phyloP scores from a whole-genome alignment of 805 yeast species.

The Starmerella bacillaris region DNA sequence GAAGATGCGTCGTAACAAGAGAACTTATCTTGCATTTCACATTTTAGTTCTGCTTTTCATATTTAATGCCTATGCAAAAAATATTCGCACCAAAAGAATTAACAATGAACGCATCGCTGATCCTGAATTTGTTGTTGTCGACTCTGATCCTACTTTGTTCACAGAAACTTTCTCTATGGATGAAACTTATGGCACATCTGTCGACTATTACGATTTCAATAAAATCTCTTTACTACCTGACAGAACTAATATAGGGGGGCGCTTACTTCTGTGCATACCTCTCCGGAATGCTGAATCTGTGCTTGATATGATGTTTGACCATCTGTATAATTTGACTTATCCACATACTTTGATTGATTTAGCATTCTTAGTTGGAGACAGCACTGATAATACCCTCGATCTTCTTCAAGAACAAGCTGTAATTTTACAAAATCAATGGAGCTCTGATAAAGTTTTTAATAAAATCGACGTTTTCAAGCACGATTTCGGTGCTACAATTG shows the following conservation, averaged over 20 bases:
- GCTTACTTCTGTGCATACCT: constrained; percentile 75
- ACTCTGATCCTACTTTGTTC: background rate
- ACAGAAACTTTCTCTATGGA: background rate
- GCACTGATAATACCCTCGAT: constrained; percentile 72
- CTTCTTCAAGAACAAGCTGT: constrained; percentile 31
- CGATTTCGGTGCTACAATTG: constrained; percentile 85
- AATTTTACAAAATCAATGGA: constrained; percentile 50
- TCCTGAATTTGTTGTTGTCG: background rate
- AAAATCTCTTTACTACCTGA: constrained; percentile 29
- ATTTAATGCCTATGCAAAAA: too few species aligned
- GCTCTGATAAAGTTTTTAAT: constrained; percentile 33
- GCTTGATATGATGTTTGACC: constrained; percentile 73
- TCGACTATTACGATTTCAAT: constrained; percentile 52
- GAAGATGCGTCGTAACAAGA: background rate
- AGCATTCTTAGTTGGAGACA: constrained; percentile 77
- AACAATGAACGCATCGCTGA: background rate
- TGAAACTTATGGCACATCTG: constrained; percentile 16
- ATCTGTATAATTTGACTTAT: constrained; percentile 61
- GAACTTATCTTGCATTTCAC: background rate
- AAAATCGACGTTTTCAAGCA: constrained; percentile 69
- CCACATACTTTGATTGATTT: constrained; percentile 73
- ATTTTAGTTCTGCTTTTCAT: background rate
- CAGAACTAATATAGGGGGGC: constrained; percentile 59
- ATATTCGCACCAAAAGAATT: background rate
- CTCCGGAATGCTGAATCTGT: constrained; percentile 82